Base-by-base conservation (phyloP, 139 green algal species). In the Volvox reticuliferus region DNA sequence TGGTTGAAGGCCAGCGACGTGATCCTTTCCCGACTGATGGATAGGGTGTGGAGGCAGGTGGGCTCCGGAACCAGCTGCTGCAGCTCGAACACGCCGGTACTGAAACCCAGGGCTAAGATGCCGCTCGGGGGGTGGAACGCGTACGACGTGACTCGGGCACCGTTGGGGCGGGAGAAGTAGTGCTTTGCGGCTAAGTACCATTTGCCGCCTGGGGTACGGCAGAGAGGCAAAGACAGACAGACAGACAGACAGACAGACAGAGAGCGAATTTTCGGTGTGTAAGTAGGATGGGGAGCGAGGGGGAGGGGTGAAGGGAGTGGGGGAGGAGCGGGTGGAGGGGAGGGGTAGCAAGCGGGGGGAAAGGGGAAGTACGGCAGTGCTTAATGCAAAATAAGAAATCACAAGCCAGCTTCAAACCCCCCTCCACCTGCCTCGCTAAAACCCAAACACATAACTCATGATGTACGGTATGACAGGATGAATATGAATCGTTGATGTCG, bases 21-120 rank as follows among this genome's bases (percentile, higher is more conserved):
- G 69, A 99, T 92, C 18, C 89, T 77, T 91, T 98, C 95, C 18
- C 93, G 92, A 32, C 93, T 95, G 75, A 97, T 80, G 77, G 76
- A 93, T 73, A 98, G 94, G 9, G 94, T 92, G 75, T 98, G 96
- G 21, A 98, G 75, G 37, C 88, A 89, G 16, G 94, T 82, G 65
- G 98, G 98, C 26, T 96, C 96, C 0, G 98, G 98, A 20, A 24
- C 30, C 91, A 99, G 94, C 95, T 98, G 95, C 78, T 96, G 94
- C 82, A 99, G 92, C 32, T 99, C 96, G 91, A 99, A 99, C 61
- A 98, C 83, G 81, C 98, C 98, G 63, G 93, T 94, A 86, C 92
- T 96, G 93, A 93, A 90, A 18, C 93, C 93, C 37, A 82, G 87
- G 18, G 93, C 91, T 83, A 95, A 82, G 20, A 94, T 76, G 17